phyloP scores from a whole-genome alignment of 179 eudicot species.

The Beta corolliflora region DNA sequence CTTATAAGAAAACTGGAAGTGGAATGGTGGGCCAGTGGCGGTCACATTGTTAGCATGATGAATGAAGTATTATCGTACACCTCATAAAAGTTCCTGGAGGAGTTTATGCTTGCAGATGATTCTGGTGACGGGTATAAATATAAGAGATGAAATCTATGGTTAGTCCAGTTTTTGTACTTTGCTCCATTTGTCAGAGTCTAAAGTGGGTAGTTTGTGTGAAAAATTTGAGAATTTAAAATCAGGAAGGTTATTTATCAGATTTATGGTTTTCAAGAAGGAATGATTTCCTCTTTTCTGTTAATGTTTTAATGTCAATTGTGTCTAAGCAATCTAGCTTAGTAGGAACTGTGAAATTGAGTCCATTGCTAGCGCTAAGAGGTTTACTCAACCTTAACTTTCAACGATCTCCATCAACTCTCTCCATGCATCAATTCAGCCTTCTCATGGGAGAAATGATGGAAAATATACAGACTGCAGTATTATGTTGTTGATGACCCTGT shows the following conservation, averaged over 20 bases:
- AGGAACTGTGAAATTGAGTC: too few relatives aligned
- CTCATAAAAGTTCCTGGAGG: not conserved
- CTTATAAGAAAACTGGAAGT: slow-evolving; percentile 6
- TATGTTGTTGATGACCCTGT: not conserved
- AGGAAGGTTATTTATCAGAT: not conserved
- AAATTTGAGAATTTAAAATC: not conserved
- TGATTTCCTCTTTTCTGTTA: too few relatives aligned
- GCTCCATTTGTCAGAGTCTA: not conserved
- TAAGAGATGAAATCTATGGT: not conserved
- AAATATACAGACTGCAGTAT: not conserved
- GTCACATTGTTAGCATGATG: not conserved
- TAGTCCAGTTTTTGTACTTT: not conserved
- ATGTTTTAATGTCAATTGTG: too few relatives aligned
- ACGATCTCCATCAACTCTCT: not conserved
- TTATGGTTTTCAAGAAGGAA: not conserved
- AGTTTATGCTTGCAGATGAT: not conserved
- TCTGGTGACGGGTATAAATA: not conserved
- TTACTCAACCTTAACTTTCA: too few relatives aligned
- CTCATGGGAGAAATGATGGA: not conserved
- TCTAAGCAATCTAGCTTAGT: too few relatives aligned
- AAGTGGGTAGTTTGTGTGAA: not conserved
- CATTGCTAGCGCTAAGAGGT: too few relatives aligned
- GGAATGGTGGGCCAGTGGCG: not conserved
- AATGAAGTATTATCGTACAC: slow-evolving; percentile 4
- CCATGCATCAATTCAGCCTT: not conserved